These are phyloP conservation scores for Colletotrichum gloeosporioides DNA, from an alignment of 2,329 filamentous ascomycete species.

Conservation along the genomic window DNA sequence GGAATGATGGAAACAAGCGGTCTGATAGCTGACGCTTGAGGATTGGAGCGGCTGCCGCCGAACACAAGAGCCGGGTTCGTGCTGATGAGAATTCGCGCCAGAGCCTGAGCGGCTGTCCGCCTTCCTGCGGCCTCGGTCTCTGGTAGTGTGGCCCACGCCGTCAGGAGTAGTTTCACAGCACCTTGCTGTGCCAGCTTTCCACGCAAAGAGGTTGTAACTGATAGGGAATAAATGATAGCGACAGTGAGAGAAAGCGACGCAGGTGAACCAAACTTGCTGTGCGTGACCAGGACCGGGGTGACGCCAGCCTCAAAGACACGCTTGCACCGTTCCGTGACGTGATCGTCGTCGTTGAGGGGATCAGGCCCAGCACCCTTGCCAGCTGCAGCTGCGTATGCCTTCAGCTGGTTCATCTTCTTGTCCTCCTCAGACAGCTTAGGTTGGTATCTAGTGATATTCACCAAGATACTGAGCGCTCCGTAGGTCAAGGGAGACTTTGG, in stretches of 20 bases:
- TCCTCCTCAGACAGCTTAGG: constrained; percentile 86
- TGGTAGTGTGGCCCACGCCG: constrained; percentile 68
- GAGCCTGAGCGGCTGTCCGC: constrained; percentile 75
- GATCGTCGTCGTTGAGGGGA: constrained; percentile 75
- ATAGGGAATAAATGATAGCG: constrained; percentile 78
- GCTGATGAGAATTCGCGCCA: constrained; percentile 86
- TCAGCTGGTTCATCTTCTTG: constrained; percentile 88
- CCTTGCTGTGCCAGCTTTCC: constrained; percentile 90
- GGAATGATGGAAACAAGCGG: constrained; percentile 79
- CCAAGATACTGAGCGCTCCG: constrained; percentile 83
- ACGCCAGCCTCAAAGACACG: constrained; percentile 80
- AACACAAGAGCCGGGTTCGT: constrained; percentile 87
- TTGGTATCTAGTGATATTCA: constrained; percentile 83
- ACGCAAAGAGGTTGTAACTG: constrained; percentile 75
- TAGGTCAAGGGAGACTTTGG: constrained; percentile 78
- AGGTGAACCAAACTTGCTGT: constrained; percentile 74
- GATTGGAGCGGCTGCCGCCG: constrained; percentile 73
- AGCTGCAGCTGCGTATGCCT: constrained; percentile 89
- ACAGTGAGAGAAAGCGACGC: constrained; percentile 76
- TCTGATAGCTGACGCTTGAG: constrained; percentile 80
- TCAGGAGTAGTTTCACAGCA: constrained; percentile 83
- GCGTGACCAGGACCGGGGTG: constrained; percentile 77
- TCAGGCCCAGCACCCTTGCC: constrained; percentile 69
- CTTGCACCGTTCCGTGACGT: constrained; percentile 78
- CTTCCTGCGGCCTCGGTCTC: constrained; percentile 52